Evolutionary conservation across 169 alveolate genomes (phyloP), one percentile per base, ranked within the genome.

Genomic region (Babesia bigemina): DNA sequence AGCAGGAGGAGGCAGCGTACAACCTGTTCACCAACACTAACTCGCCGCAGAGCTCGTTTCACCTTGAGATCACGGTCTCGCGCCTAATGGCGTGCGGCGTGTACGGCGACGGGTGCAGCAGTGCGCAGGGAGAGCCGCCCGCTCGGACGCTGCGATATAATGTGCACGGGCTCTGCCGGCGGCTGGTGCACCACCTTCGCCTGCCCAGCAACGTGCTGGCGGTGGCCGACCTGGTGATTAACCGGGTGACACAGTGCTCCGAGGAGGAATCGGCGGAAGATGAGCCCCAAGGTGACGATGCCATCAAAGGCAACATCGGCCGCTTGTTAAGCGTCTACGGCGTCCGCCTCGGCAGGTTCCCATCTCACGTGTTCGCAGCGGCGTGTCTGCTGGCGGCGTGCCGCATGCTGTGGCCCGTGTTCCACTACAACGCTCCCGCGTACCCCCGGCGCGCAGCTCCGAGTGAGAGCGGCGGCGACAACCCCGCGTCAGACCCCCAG

Each of bases 391-490:
- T 82, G 19, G 60, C 58, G 6, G 65, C 74, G 11, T 82, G 89
- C 55, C 3, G 89, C 0, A 24, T 71, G 74, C 63, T 82, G 16
- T 82, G 89, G 89, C 89, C 89, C 55, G 65, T 82, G 6, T 74
- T 72, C 50, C 84, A 73, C 57, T 60, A 39, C 53, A 55, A 71
- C 29, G 63, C 89, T 7, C 86, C 89, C 17, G 85, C 81, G 4
- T 70, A 7, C 21, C 82, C 86, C 42, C 0, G 62, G n/a, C 24
- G 58, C 9, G 29, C 44, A 61, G 42, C n/a, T 24, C 29, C 48
- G 2, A 2, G 29, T 44, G 59, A 22, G 1, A 28, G 24, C 45
- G 62, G 21, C 28, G 65, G 19, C 45, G 77, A 22, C 12, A 26
- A 12, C 47, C 39, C 39, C 6, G 39, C 39, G 6, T 33, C 39